Conservation (phyloP, 2,329 filamentous ascomycete species). For the Microcyclosporella mali region DNA sequence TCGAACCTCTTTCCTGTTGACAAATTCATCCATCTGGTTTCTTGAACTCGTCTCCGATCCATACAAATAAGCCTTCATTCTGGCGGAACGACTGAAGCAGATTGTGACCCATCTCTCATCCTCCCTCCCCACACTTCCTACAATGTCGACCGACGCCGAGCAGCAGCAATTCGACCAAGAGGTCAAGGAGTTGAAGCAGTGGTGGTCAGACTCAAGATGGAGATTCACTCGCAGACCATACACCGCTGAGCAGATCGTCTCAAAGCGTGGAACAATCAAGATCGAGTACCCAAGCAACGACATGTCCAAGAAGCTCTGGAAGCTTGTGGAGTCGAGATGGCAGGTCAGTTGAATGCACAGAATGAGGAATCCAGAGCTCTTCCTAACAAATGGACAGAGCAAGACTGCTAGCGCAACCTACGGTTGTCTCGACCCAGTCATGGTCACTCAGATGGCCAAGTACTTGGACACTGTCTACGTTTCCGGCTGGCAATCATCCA, state of each 20-base stretch:
- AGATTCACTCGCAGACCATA: conserved; percentile 86
- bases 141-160: conserved; percentile 47
- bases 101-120: conserved; percentile 22
- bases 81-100: conserved; percentile 33
- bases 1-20: too few species aligned
- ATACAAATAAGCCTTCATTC: conserved; percentile 15
- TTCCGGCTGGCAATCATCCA: conserved; percentile 97
- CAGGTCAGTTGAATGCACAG: conserved; percentile 50
- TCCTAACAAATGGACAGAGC: conserved; percentile 46
- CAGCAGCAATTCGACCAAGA: conserved; percentile 73
- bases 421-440: conserved; percentile 93
- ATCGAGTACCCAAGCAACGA: conserved; percentile 86
- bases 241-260: conserved; percentile 93
- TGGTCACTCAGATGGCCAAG: conserved; percentile 99
- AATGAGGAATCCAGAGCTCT: not conserved
- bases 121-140: conserved; percentile 17
- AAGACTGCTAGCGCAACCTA: conserved; percentile 89
- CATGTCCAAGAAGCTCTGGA: conserved; percentile 92
- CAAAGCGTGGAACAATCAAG: conserved; percentile 85
- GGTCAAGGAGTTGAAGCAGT: conserved; percentile 80
- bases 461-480: conserved; percentile 98
- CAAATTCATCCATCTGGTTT: too few species aligned
- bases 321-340: conserved; percentile 79
- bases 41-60: too few species aligned
- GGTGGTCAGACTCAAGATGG: conserved; percentile 93